phyloP scores from a whole-genome alignment of 2,329 filamentous ascomycete species.

The Alternaria brassicae region DNA sequence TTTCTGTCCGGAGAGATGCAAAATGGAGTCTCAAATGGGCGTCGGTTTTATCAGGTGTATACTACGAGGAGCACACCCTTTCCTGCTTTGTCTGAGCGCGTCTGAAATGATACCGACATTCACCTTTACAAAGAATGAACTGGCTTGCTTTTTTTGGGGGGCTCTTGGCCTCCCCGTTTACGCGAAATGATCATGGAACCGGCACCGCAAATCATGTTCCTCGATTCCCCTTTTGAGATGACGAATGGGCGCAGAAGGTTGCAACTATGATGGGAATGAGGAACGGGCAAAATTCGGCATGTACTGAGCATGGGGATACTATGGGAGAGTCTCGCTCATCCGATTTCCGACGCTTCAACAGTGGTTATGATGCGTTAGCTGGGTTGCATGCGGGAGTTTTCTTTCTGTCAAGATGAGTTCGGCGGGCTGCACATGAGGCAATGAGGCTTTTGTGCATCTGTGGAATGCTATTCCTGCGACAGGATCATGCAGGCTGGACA shows the following conservation, averaged over 20 bases:
- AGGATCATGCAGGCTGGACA: constrained; percentile 19
- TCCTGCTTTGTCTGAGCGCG: constrained; percentile 48
- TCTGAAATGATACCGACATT: constrained; percentile 51
- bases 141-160: constrained; percentile 44
- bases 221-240: constrained; percentile 41
- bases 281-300: constrained; percentile 44
- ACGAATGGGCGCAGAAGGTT: constrained; percentile 38
- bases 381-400: constrained; percentile 50
- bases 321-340: constrained; percentile 35
- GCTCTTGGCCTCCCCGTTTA: constrained; percentile 35
- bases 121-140: constrained; percentile 44
- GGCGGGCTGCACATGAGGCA: constrained; percentile 30
- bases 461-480: constrained; percentile 8
- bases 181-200: constrained; percentile 36
- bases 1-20: constrained; percentile 42
- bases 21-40: constrained; percentile 48
- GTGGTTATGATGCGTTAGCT: constrained; percentile 37
- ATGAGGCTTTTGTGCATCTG: constrained; percentile 19
- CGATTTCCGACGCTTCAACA: constrained; percentile 32
- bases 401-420: constrained; percentile 37
- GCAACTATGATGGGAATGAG: constrained; percentile 37
- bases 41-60: constrained; percentile 44
- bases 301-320: constrained; percentile 36
- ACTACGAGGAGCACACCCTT: constrained; percentile 45
- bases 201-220: constrained; percentile 45